Evolutionary conservation across 495 filamentous ascomycete species (phyloP), one percentile per base, ranked within the genome.

Genomic region (Xylaria grammica): DNA sequence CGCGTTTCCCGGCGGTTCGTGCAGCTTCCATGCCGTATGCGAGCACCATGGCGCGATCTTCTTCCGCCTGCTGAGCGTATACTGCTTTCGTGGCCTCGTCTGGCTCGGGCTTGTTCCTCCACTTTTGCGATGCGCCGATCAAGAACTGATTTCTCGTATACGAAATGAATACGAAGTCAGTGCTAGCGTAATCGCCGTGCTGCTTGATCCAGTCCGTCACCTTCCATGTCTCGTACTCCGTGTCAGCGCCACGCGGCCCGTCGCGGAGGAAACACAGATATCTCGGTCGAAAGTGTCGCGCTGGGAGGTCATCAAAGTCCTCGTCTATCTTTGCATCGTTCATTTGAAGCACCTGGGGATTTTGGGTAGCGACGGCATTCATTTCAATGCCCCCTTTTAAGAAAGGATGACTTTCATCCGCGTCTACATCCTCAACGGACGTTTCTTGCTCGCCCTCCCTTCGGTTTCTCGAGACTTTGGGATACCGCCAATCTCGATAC

Each of bases 71-170:
- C 29, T 30, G 30, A 0, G 36, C 34, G 27, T 49, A 46, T 7
- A 34, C 32, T 27, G 40, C 52, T 30, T 52, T 27, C 26, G 62
- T 64, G 3, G 26, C 32, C 38, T 56, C 51, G 26, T 64, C 51
- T 19, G 62, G 62, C n/a, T 64, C 45, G 1, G 42, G 24, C 27
- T 64, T 56, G n/a, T n/a, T 13, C 40, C 48, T 36, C 13, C 45
- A 50, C 19, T 59, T 54, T 24, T 59, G 26, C 3, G 50, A 53
- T 6, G 27, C n/a, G 10, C 51, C 40, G 24, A 57, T 34, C 9
- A 38, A 24, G 44, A 65, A 65, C 44, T 65, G 54, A 17, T 50
- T 27, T 22, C 62, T 40, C 6, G 62, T 65, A 38, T 65, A 65
- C 6, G 62, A 59, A 17, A 59, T 36, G 44, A 65, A 65, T 2